Percentiles rank a stretch among this genome's conserved stretches.
Evolutionary conservation across 2,329 filamentous ascomycete genomes (phyloP).

Genomic region (Lasiodiplodia sp.): DNA sequence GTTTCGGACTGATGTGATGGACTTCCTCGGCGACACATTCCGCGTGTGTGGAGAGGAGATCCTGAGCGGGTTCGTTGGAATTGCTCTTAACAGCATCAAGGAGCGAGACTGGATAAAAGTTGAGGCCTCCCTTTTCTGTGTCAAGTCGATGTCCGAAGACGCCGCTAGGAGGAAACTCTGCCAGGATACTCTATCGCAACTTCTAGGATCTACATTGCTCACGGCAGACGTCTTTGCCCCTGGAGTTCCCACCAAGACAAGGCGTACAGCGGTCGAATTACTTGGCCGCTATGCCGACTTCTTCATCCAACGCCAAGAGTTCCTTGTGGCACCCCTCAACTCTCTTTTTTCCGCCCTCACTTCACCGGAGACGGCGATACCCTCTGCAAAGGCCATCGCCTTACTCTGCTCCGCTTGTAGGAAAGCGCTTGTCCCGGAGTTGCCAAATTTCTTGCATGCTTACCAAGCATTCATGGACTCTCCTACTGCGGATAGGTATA

Average conservation of each 20-base stretch:
- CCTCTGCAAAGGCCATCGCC: slow-evolving; percentile 76
- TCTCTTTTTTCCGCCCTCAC: slow-evolving; percentile 76
- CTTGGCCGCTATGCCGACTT: slow-evolving; percentile 79
- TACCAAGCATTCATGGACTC: slow-evolving; percentile 70
- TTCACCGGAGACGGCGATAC: slow-evolving; percentile 67
- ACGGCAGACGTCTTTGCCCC: slow-evolving; percentile 55
- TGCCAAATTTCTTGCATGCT: slow-evolving; percentile 72
- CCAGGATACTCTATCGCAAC: slow-evolving; percentile 64
- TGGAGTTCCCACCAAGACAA: slow-evolving; percentile 66
- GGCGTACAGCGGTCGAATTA: slow-evolving; percentile 72
- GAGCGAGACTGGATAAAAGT: slow-evolving; percentile 56
- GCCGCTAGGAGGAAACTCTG: slow-evolving; percentile 64
- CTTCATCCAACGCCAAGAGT: slow-evolving; percentile 73
- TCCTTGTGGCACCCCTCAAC: slow-evolving; percentile 73
- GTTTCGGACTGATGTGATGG: slow-evolving; percentile 79
- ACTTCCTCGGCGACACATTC: slow-evolving; percentile 77
- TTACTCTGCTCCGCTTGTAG: slow-evolving; percentile 79
- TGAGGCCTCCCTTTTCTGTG: slow-evolving; percentile 64
- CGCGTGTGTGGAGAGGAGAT: slow-evolving; percentile 57
- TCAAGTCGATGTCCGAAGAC: slow-evolving; percentile 73
- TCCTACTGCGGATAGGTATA: slow-evolving; percentile 69
- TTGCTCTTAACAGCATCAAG: slow-evolving; percentile 51
- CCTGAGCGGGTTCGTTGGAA: slow-evolving; percentile 55
- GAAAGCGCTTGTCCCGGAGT: slow-evolving; percentile 70
- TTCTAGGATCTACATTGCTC: slow-evolving; percentile 70